These are phyloP conservation scores for Carex littledalei DNA, from an alignment of 176 grass and related monocot genomes.

Conservation along the genomic window DNA sequence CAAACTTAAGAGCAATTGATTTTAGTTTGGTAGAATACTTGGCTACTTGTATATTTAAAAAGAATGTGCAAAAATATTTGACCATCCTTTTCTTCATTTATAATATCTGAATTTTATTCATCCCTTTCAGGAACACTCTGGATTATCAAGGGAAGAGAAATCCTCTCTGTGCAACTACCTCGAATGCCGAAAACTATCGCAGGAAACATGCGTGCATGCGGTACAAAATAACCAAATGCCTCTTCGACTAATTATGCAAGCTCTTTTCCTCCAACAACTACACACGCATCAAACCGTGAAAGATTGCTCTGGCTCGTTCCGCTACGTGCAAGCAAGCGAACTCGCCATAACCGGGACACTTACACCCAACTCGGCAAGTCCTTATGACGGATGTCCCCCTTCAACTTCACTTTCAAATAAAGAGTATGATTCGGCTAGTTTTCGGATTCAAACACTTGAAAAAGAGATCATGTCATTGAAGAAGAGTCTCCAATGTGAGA, in stretches of 20 bases:
- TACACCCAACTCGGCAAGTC: conserved; percentile 48
- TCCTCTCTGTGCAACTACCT: conserved; percentile 46
- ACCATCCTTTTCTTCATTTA: background rate
- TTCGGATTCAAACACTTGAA: conserved; percentile 80
- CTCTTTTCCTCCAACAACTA: conserved; percentile 85
- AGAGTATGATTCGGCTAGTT: conserved; percentile 69
- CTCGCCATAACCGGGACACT: conserved; percentile 31
- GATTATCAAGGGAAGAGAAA: conserved; percentile 52
- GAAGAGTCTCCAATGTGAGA: conserved; percentile 55
- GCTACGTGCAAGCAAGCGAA: conserved; percentile 44
- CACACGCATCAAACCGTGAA: conserved; percentile 74
- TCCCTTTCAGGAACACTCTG: conserved; percentile 42
- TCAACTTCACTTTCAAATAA: conserved; percentile 23
- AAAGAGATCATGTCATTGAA: conserved; percentile 74
- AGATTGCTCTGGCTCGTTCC: conserved; percentile 79
- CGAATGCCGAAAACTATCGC: conserved; percentile 76
- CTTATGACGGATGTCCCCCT: conserved; percentile 6
- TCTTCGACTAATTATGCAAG: conserved; percentile 84
- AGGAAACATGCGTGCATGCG: conserved; percentile 65
- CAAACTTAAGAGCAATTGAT: background rate
- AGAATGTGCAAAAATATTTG: background rate
- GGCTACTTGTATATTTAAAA: background rate
- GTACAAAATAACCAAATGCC: conserved; percentile 94
- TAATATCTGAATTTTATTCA: conserved; percentile 3
- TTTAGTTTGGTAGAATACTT: background rate